phyloP scores from a whole-genome alignment of 1,139 yeast genomes.

The Hemisphaericaspora lyxosophila region DNA sequence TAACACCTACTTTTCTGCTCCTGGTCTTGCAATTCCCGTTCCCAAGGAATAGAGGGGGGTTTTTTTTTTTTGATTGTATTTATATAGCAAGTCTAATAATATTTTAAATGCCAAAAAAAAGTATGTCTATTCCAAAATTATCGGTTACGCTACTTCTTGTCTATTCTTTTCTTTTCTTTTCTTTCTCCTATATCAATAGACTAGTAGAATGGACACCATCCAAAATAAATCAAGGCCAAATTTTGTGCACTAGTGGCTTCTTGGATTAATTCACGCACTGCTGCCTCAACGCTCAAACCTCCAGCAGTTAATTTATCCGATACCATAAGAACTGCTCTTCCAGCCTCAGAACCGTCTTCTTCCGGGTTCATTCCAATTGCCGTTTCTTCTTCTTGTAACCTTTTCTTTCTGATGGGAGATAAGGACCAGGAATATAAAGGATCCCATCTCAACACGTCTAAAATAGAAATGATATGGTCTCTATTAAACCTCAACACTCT shows the following conservation, averaged over 20 bases:
- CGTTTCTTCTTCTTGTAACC: constrained; percentile 47
- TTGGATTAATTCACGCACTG: constrained; percentile 74
- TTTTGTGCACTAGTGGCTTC: constrained; percentile 72
- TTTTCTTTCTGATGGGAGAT: constrained; percentile 64
- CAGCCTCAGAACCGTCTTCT: constrained; percentile 73
- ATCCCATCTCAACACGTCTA: constrained; percentile 88
- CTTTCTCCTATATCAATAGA: no score
- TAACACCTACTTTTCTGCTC: constrained; percentile 28
- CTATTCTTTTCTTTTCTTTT: no score
- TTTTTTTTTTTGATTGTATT: no score
- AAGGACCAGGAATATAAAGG: constrained; percentile 90
- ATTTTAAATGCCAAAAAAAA: no score
- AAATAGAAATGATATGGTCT: constrained; percentile 73
- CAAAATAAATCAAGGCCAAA: constrained; percentile 74
- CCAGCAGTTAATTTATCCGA: constrained; percentile 64
- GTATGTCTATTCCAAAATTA: no score
- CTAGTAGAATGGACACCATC: constrained; percentile 74
- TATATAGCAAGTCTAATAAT: no score
- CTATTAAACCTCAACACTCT: constrained; percentile 63
- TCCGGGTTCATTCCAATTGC: constrained; percentile 29
- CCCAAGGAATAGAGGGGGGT: no score
- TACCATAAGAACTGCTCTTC: constrained; percentile 73
- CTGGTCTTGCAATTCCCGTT: constrained; percentile 32
- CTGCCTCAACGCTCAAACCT: constrained; percentile 79
- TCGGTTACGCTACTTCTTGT: no score